Evolutionary conservation across 495 filamentous ascomycete species (phyloP).

Genomic region (Penicillium arizonense): DNA sequence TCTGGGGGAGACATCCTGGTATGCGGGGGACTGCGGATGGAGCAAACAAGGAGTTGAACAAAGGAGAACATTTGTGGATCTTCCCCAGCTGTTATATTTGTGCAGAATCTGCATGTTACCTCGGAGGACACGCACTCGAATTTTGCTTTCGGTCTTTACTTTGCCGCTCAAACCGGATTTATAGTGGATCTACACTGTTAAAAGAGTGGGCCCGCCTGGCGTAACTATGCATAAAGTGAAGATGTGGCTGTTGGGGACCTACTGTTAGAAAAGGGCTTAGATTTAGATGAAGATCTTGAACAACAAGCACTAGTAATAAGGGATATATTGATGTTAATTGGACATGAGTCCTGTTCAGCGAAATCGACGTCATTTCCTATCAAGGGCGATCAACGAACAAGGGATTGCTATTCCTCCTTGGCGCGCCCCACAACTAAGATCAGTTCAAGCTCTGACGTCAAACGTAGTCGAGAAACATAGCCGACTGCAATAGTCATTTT

Average conservation of each 20-base stretch:
- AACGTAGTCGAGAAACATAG: no score
- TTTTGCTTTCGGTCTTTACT: not conserved
- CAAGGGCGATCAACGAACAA: no score
- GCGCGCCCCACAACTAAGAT: no score
- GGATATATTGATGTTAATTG: no score
- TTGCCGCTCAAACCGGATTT: conserved; percentile 5
- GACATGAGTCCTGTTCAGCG: no score
- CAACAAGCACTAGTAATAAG: not conserved
- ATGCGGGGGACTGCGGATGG: not conserved
- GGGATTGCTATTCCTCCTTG: no score
- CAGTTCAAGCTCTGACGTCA: no score
- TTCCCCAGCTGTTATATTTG: conserved; percentile 6
- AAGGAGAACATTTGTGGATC: not conserved
- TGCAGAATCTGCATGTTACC: not conserved
- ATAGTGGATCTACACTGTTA: conserved; percentile 5
- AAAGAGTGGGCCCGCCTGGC: not conserved
- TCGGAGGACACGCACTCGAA: not conserved
- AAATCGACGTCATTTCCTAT: no score
- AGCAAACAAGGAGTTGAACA: not conserved
- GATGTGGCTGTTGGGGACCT: not conserved
- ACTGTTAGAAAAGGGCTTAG: not conserved
- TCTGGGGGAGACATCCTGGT: conserved; percentile 4
- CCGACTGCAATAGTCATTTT: no score
- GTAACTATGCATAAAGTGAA: not conserved
- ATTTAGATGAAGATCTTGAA: not conserved